phyloP scores from a whole-genome alignment of 2,329 filamentous ascomycete genomes.

The Orbilia quercus region DNA sequence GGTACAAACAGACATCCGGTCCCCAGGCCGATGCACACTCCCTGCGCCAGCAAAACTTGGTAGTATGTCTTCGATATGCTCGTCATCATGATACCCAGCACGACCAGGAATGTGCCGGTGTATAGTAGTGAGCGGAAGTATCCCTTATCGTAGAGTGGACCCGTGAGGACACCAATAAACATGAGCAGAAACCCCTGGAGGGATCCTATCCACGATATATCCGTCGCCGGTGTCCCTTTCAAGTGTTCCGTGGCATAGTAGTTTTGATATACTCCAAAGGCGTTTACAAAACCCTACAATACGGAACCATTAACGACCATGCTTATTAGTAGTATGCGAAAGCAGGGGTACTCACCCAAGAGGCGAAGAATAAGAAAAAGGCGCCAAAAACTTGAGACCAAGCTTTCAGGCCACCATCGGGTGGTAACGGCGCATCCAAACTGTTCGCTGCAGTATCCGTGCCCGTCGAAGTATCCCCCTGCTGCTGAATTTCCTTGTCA shows the following conservation, averaged over 20 bases:
- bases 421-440: slow-evolving; percentile 40
- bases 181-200: slow-evolving; percentile 66
- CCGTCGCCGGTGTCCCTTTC: slow-evolving; percentile 57
- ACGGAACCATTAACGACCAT: no score
- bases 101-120: slow-evolving; percentile 64
- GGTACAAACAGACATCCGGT: slow-evolving; percentile 64
- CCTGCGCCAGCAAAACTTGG: slow-evolving; percentile 69
- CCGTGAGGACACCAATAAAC: slow-evolving; percentile 64
- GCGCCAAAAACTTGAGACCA: slow-evolving; percentile 69
- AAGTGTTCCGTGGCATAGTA: slow-evolving; percentile 63
- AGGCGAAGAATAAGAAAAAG: slow-evolving; percentile 70
- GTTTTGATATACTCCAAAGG: slow-evolving; percentile 66
- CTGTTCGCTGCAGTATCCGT: background rate
- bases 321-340: background rate
- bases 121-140: slow-evolving; percentile 64
- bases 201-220: slow-evolving; percentile 66
- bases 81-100: slow-evolving; percentile 67
- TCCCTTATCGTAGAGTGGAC: slow-evolving; percentile 67
- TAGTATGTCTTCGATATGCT: slow-evolving; percentile 65
- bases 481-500: slow-evolving; percentile 26
- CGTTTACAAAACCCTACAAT: slow-evolving; percentile 62
- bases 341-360: slow-evolving; percentile 63
- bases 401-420: slow-evolving; percentile 68
- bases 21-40: slow-evolving; percentile 68
- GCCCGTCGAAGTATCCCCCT: slow-evolving; percentile 10